phyloP scores from a whole-genome alignment of 1,284 basidiomycete genomes.

The Ganoderma boninense region DNA sequence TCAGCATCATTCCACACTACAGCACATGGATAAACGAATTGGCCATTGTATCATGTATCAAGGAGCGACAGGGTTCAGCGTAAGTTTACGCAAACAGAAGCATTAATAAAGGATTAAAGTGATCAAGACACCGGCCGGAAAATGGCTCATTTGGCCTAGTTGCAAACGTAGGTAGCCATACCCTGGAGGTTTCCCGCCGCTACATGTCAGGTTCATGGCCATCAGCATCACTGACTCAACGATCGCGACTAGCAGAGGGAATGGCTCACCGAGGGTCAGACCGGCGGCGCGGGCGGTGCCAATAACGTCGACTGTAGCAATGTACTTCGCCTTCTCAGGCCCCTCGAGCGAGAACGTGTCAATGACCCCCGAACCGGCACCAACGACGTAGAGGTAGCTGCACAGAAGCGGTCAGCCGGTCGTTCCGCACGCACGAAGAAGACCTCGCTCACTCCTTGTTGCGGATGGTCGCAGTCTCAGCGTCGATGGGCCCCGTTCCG shows the following conservation, averaged over 20 bases:
- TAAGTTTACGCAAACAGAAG: background rate
- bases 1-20: background rate
- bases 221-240: background rate
- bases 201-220: constrained; percentile 18
- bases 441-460: constrained; percentile 40
- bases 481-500: constrained; percentile 40
- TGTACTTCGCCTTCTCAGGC: constrained; percentile 38
- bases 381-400: constrained; percentile 42
- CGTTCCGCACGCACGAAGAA: background rate
- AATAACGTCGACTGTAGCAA: constrained; percentile 51
- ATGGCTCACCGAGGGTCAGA: constrained; percentile 45
- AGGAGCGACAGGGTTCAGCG: background rate
- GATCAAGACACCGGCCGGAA: too few relatives aligned
- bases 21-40: background rate
- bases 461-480: constrained; percentile 38
- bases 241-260: background rate
- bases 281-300: constrained; percentile 46
- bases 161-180: constrained; percentile 49
- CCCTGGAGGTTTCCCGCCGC: constrained; percentile 50
- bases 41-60: background rate
- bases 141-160: background rate
- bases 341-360: constrained; percentile 38
- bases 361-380: constrained; percentile 35
- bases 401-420: constrained; percentile 1
- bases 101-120: background rate